Percentiles rank a stretch among this genome's conserved stretches.
phyloP scores from a whole-genome alignment of 2,329 filamentous ascomycete species.

The Geosmithia putterillii region DNA sequence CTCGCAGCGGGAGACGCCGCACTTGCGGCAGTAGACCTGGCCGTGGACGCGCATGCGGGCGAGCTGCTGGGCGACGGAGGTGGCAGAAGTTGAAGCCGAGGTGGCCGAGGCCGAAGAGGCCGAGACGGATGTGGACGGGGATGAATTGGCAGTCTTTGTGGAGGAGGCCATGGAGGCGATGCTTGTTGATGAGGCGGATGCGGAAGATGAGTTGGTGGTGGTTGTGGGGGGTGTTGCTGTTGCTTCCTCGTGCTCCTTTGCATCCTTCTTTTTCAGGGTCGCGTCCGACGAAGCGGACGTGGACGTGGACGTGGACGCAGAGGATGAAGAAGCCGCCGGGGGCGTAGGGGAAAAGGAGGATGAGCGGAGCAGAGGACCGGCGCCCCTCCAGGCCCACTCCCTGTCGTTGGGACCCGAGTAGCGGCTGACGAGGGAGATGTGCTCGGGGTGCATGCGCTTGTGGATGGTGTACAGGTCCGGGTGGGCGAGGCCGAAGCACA shows the following conservation, averaged over 20 bases:
- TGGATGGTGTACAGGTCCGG: slow-evolving; percentile 47
- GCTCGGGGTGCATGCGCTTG: slow-evolving; percentile 36
- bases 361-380: slow-evolving; percentile 27
- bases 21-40: slow-evolving; percentile 51
- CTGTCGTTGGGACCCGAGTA: slow-evolving; percentile 49
- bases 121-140: not conserved
- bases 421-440: slow-evolving; percentile 41
- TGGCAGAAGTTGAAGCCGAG: not conserved
- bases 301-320: not conserved
- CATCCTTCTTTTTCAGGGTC: too few relatives aligned
- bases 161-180: not conserved
- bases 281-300: too few relatives aligned
- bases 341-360: slow-evolving; percentile 1
- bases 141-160: not conserved
- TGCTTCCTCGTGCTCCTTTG: too few relatives aligned
- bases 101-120: too few relatives aligned
- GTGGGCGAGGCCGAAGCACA: slow-evolving; percentile 47
- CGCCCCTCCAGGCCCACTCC: slow-evolving; percentile 51
- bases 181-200: not conserved
- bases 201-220: not conserved
- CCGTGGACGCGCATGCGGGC: slow-evolving; percentile 39
- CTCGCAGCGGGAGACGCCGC: slow-evolving; percentile 48
- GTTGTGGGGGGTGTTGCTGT: not conserved
- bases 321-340: too few relatives aligned
- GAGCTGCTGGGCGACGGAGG: slow-evolving; percentile 11